Conservation (phyloP, 352 stramenopile genomes). For the Pythium pyrilobum region DNA sequence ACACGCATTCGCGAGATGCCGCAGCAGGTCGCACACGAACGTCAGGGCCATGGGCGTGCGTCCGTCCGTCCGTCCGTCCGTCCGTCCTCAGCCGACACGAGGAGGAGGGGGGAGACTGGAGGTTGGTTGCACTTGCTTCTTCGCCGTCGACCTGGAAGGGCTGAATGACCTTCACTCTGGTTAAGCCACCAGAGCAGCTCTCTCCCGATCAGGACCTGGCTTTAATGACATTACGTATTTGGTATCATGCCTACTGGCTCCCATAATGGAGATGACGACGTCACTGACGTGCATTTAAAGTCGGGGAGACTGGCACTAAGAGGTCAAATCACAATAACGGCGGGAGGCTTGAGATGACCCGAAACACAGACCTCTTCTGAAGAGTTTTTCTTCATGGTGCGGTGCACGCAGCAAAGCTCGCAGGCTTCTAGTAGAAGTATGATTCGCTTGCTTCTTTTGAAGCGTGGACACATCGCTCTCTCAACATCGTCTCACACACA, state of each 20-base stretch:
- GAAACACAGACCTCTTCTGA: no score
- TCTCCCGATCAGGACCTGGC: not conserved
- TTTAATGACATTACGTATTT: not conserved
- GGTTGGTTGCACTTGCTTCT: slow-evolving; percentile 13
- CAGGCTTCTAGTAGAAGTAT: no score
- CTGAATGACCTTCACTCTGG: slow-evolving; percentile 16
- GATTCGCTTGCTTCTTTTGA: no score
- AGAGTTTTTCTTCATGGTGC: no score
- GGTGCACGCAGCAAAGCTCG: no score
- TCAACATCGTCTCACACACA: no score
- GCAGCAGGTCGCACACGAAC: slow-evolving; percentile 20
- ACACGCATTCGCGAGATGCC: slow-evolving; percentile 14
- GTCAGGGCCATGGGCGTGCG: slow-evolving; percentile 10
- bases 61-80: not conserved
- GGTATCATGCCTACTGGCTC: not conserved
- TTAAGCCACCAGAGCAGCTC: not conserved
- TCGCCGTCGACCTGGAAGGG: not conserved
- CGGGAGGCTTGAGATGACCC: no score
- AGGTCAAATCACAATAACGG: no score
- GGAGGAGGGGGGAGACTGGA: not conserved
- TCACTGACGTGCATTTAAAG: no score
- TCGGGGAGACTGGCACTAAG: no score
- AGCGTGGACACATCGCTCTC: no score
- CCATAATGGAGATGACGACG: not conserved
- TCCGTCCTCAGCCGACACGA: no score